Conservation (phyloP, 495 filamentous ascomycete species). For the Xylaria telfairii region DNA sequence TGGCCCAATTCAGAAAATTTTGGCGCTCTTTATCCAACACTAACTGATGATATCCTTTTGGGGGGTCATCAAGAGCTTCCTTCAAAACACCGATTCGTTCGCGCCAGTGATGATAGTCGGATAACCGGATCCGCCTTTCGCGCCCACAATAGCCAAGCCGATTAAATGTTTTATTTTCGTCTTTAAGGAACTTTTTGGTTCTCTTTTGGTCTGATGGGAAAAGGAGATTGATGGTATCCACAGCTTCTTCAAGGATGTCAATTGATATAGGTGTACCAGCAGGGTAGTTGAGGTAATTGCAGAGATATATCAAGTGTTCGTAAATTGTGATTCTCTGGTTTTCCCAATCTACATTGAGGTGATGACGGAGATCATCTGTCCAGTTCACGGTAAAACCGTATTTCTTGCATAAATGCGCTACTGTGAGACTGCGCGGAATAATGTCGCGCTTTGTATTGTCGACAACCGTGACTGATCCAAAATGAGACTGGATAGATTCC, state of each 20-base stretch:
- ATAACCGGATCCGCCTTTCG: background rate
- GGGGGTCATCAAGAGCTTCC: background rate
- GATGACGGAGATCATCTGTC: background rate
- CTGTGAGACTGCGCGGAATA: background rate
- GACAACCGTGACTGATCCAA: background rate
- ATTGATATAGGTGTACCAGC: background rate
- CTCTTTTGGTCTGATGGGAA: conserved; percentile 2
- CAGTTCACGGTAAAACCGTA: background rate
- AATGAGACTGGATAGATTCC: background rate
- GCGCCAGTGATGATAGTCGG: background rate
- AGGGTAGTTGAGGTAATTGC: conserved; percentile 1
- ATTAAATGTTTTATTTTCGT: background rate
- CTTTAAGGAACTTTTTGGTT: background rate
- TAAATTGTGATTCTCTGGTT: background rate
- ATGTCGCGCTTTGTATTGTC: conserved; percentile 9
- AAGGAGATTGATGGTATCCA: conserved; percentile 1
- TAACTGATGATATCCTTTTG: background rate
- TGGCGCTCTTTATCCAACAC: background rate
- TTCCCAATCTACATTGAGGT: conserved; percentile 2
- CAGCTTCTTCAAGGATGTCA: background rate
- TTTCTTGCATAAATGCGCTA: background rate
- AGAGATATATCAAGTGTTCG: conserved; percentile 9
- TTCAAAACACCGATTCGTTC: background rate
- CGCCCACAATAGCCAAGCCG: conserved; percentile 1
- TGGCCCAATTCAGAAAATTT: conserved; percentile 5